Base-by-base conservation (phyloP, 257 asterid species). In the Phtheirospermum japonicum region DNA sequence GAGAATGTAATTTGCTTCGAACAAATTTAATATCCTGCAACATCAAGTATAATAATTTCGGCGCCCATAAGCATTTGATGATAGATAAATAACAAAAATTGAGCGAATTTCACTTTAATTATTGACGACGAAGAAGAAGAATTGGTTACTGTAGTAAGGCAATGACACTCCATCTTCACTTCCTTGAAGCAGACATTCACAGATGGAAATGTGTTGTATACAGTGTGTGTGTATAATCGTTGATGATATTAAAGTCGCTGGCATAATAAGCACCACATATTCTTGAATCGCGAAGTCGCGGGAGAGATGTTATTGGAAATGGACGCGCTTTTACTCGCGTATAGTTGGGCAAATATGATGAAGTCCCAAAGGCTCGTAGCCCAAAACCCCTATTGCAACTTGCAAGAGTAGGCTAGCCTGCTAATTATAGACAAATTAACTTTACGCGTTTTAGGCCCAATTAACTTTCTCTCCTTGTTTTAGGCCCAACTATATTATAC, bases 1-100 rank as follows among this genome's bases (percentile, higher is more conserved):
- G 45, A 54, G 75, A n/a, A 4, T 78, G 60, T 13, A 56, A 57
- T 54, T 69, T 77, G 46, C 69, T 66, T 48, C 80, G 67, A 57
- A 59, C 65, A 56, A 70, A 65, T 63, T 87, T 59, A 73, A 73
- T 67, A 70, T 75, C 85, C 95, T 88, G 88, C 74, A 71, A 59
- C 9, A 65, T 23, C 33, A 7, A 66, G 2, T 66, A 58, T 5
- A 63, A 53, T 45, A 1, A 14, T 13, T 9, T 45, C 31, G 57
- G 19, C 6, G 5, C 23, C 48, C 49, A n/a, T n/a, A n/a, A n/a
- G n/a, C n/a, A 36, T 6, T 36, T 36, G 4, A 36, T 36, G 42
- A 9, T 23, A 36, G 42, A 36, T 36, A 6, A 6, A 36, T 45
- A 45, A n/a, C 51, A 12, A 14, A 45, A 45, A 45, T 13, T 13